Evolutionary conservation across 495 filamentous ascomycete species (phyloP), one percentile per base, ranked within the genome.

Genomic region (Hypoxylon lienhwacheense): DNA sequence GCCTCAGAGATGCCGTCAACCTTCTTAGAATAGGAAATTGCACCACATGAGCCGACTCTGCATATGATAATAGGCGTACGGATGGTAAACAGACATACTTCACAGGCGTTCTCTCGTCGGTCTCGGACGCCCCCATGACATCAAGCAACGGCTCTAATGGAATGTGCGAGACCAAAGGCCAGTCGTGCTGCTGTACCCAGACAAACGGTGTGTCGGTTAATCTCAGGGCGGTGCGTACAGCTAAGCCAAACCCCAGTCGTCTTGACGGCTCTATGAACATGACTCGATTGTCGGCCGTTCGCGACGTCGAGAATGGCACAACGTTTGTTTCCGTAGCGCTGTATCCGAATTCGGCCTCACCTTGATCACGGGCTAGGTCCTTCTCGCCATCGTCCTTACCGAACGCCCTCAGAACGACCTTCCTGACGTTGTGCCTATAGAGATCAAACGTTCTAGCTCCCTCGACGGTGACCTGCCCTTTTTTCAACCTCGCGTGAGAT

Each of bases 141-240:
- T 70, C 61, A 5, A 77, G 54, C 7, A 77, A 48, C 11, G 70
- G 48, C 0, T 44, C 39, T 0, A 77, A 33, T 1, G 70, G 70
- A 26, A 77, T 71, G 35, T 74, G 61, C 4, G 66, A 59, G 20
- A 70, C 61, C 0, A 77, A 53, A 15, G 68, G 47, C 74, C 74
- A 77, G 58, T 77, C 74, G 50, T 77, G 74, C 65, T 77, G 74
- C 53, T 77, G 74, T 1, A 77, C 64, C 74, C 74, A 77, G 31
- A 74, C 72, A 34, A 75, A 77, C 6, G 72, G 71, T 14, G 73
- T 77, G 43, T 48, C 35, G 15, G 66, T 62, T 28, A 73, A 45
- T 4, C 74, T 61, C 35, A 77, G 53, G 5, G 72, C 73, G 0
- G 70, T 71, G 28, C 74, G 70, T 40, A 77, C 68, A 15, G 69